These are phyloP conservation scores for Polygonum aviculare DNA, from an alignment of 148 eudicot species.

Conservation along the genomic window DNA sequence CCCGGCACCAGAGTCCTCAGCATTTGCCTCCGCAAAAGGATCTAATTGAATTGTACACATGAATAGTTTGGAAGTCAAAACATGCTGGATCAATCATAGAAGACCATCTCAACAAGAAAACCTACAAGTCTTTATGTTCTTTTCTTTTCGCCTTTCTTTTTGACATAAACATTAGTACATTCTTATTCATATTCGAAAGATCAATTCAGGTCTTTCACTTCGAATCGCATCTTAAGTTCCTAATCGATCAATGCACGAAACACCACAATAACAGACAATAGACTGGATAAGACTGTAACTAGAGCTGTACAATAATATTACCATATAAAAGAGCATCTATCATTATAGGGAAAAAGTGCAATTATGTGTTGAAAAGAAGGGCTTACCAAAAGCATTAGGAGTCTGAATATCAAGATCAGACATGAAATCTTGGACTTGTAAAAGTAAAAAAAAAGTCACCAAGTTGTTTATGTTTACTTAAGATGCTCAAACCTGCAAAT, in stretches of 20 bases:
- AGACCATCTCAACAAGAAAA: too few species aligned
- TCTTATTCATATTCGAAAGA: not conserved
- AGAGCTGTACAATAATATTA: not conserved
- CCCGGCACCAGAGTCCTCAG: conserved; percentile 91
- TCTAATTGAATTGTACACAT: conserved; percentile 22
- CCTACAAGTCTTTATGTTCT: not conserved
- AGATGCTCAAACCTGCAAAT: conserved; percentile 7
- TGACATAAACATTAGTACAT: not conserved
- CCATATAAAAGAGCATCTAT: not conserved
- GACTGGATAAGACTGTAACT: not conserved
- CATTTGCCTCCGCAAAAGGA: conserved; percentile 96
- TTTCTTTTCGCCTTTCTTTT: not conserved
- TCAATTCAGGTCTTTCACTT: not conserved
- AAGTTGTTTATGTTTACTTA: conserved; percentile 4
- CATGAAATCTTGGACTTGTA: conserved; percentile 40
- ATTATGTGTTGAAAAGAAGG: not conserved
- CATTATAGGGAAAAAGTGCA: not conserved
- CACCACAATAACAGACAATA: not conserved
- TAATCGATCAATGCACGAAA: not conserved
- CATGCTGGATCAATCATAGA: not conserved
- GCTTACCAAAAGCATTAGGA: conserved; percentile 58
- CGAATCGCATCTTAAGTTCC: not conserved
- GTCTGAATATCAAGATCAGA: conserved; percentile 52
- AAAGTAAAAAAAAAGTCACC: not conserved
- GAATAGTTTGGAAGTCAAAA: not conserved